Evolutionary conservation across 257 asterid genomes (phyloP).

Genomic region (Solanum chmielewskii): DNA sequence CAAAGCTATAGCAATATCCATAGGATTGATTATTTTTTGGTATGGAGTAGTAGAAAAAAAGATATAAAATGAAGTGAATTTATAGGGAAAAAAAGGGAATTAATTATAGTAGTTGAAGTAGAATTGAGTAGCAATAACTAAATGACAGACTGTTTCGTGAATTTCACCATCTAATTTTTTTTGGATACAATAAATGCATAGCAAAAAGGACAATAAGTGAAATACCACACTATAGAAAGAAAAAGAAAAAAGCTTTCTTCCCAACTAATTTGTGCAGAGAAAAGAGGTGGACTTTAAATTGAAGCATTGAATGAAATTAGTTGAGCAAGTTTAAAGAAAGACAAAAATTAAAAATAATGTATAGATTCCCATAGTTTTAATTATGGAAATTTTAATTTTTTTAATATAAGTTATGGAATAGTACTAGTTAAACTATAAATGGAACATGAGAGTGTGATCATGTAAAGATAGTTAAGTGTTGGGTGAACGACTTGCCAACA

Average conservation of each 20-base stretch:
- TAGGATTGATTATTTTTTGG: background rate
- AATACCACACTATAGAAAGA: background rate
- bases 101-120: background rate
- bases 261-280: conserved; percentile 52
- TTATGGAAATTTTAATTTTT: background rate
- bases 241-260: background rate
- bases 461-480: conserved; percentile 46
- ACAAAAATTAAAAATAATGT: background rate
- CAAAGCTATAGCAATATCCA: conserved; percentile 59
- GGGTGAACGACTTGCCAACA: conserved; percentile 76
- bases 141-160: conserved; percentile 61
- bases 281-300: conserved; percentile 46
- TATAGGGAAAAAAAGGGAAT: conserved; percentile 36
- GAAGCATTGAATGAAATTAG: conserved; percentile 80
- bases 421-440: conserved; percentile 28
- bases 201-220: conserved; percentile 1
- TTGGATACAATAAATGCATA: conserved; percentile 54
- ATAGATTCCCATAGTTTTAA: conserved; percentile 4
- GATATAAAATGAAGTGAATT: conserved; percentile 11
- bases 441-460: conserved; percentile 29
- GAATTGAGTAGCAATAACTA: conserved; percentile 26
- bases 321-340: conserved; percentile 38
- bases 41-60: background rate
- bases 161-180: conserved; percentile 36
- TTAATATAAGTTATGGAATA: background rate